phyloP scores from a whole-genome alignment of 768 basidiomycete genomes.

The Mrakia blollopis region DNA sequence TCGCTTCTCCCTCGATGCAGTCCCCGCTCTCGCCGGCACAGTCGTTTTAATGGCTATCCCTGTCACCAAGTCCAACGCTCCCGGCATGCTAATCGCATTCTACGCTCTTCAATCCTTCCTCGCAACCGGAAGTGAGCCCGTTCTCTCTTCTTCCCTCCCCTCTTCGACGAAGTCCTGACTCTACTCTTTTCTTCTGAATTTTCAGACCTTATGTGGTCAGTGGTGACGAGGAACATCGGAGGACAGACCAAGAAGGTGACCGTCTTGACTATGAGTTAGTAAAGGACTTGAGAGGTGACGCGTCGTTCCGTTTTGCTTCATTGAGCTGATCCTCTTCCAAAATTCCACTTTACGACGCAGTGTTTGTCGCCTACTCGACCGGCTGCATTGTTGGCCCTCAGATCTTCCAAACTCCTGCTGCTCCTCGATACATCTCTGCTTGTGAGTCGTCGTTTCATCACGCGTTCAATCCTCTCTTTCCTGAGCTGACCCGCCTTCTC shows the following conservation, averaged over 20 bases:
- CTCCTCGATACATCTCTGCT: constrained; percentile 52
- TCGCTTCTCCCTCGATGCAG: constrained; percentile 42
- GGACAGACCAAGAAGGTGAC: constrained; percentile 52
- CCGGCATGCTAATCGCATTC: constrained; percentile 24
- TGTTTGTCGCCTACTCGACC: constrained; percentile 17
- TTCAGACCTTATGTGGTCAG: neutral
- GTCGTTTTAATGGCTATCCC: constrained; percentile 48
- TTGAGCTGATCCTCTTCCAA: too few relatives aligned
- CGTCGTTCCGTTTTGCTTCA: too few relatives aligned
- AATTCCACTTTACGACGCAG: too few relatives aligned
- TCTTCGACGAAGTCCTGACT: neutral
- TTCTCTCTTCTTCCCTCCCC: neutral
- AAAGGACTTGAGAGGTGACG: neutral
- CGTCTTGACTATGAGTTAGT: constrained; percentile 67
- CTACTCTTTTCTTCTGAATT: neutral
- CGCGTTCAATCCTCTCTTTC: neutral
- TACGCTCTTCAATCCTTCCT: neutral
- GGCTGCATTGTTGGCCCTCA: constrained; percentile 52
- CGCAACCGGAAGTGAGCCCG: neutral
- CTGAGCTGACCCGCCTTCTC: neutral
- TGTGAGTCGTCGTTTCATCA: constrained; percentile 37
- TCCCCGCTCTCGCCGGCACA: constrained; percentile 52
- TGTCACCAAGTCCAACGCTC: constrained; percentile 7
- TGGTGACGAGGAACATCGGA: constrained; percentile 53
- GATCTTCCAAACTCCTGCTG: constrained; percentile 51